Base-by-base conservation (phyloP, 257 asterid genomes). In the Rhazya stricta region DNA sequence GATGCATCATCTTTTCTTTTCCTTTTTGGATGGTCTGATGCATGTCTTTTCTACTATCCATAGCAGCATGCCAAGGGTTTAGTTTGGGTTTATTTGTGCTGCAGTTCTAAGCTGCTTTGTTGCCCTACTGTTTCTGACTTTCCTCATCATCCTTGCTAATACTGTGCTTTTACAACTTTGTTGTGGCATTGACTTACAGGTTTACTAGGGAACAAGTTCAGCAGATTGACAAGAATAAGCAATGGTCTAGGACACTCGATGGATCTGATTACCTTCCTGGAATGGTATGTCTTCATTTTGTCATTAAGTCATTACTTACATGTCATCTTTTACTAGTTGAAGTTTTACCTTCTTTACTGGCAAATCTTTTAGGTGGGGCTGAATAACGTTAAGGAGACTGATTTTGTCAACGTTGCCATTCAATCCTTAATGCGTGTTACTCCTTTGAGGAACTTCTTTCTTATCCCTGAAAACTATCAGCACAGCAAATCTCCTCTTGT, bases 241-340 rank as follows among this genome's bases (percentile, higher is more conserved):
- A 88, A 66, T 95, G 98, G 99, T 95, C 98, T 60, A 91, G 99
- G 86, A 92, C 99, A 57, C 98, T 92, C 69, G 99, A 95, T 87
- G 99, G 97, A 53, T 92, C 99, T 71, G 96, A 95, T 86, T 95
- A 95, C 88, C 98, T 95, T 79, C 99, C 97, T 67, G 99, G 99
- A 85, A 95, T 93, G 94, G 99, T 95, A 85, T 56, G 67, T 73
- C 68, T 11, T 63, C 32, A 32, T 73, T 29, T 74, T 27, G 29
- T 39, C 54, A 9, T 32, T 25, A 32, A 25, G n/a, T 58, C 45
- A 34, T 75, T 65, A 43, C 8, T 9, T 43, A 51, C 29, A 27
- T 51, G 45, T n/a, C 45, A 43, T 62, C 32, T 54, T 39, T 57
- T 71, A 48, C 18, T 0, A 15, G 62, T 63, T 30, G 25, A 39